Conservation (phyloP, 2,329 filamentous ascomycete genomes). For the Talaromyces funiculosus region DNA sequence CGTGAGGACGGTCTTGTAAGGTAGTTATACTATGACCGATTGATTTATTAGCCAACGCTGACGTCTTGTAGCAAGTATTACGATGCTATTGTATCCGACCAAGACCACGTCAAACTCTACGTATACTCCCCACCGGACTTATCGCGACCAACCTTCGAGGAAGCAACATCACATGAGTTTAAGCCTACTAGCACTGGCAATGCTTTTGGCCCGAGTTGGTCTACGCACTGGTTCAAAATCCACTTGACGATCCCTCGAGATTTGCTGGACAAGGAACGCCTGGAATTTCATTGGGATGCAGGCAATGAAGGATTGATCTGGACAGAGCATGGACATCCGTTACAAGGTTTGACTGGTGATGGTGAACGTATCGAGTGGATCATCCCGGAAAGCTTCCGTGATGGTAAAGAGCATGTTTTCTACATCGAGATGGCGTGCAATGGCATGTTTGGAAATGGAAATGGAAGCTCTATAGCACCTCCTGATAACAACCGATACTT, state of each 20-base stretch:
- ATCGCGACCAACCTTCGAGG: conserved; percentile 76
- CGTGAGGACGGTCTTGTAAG: conserved; percentile 66
- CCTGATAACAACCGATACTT: conserved; percentile 81
- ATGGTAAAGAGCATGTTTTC: conserved; percentile 80
- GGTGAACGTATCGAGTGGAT: conserved; percentile 90
- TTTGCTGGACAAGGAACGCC: conserved; percentile 66
- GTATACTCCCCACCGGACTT: conserved; percentile 79
- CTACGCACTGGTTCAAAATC: conserved; percentile 95
- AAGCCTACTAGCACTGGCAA: conserved; percentile 67
- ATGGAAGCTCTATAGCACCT: conserved; percentile 81
- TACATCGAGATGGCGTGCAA: conserved; percentile 99
- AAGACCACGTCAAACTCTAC: conserved; percentile 73
- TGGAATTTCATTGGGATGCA: conserved; percentile 97
- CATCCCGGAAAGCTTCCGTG: conserved; percentile 71
- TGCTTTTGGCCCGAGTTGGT: conserved; percentile 89
- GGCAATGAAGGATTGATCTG: conserved; percentile 93
- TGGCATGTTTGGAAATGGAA: conserved; percentile 93
- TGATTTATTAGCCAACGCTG: conserved; percentile 3
- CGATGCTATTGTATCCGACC: conserved; percentile 61
- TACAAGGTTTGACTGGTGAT: conserved; percentile 86
- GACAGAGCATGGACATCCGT: conserved; percentile 79
- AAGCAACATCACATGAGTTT: conserved; percentile 73
- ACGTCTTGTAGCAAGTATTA: conserved; percentile 57
- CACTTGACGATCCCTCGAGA: conserved; percentile 69
- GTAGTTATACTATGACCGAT: conserved; percentile 40